Evolutionary conservation across 495 filamentous ascomycete genomes (phyloP).

Genomic region (Penicillium fimorum): DNA sequence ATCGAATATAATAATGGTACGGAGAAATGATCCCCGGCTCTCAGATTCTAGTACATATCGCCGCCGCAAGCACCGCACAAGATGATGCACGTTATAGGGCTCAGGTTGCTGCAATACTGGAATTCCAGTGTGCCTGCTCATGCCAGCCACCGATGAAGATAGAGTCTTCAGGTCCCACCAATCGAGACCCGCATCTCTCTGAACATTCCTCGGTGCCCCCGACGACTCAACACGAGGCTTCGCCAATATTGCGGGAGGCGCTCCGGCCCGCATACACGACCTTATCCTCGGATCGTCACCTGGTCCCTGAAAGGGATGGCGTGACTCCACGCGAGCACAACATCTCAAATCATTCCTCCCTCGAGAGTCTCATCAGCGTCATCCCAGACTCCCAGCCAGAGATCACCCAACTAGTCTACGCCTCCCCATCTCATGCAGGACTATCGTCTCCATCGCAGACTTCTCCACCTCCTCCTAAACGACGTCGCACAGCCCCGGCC

Average conservation of each 20-base stretch:
- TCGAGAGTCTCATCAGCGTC: constrained; percentile 44
- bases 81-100: constrained; percentile 65
- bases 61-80: constrained; percentile 56
- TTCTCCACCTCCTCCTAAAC: constrained; percentile 19
- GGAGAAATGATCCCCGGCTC: constrained; percentile 10
- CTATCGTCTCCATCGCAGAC: not conserved
- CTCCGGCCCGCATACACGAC: constrained; percentile 1
- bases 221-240: constrained; percentile 3
- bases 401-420: not conserved
- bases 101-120: constrained; percentile 59
- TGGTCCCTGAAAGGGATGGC: not conserved
- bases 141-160: constrained; percentile 16
- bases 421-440: constrained; percentile 9
- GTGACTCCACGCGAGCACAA: not conserved
- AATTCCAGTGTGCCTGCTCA: constrained; percentile 51
- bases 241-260: constrained; percentile 11
- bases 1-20: not conserved
- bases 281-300: not conserved
- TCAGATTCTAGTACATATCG: constrained; percentile 70
- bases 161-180: constrained; percentile 10
- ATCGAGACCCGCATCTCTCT: not conserved
- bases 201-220: not conserved
- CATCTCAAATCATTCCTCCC: constrained; percentile 22
- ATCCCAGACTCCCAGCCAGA: constrained; percentile 47
- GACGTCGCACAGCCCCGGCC: constrained; percentile 16